These are phyloP conservation scores for Phycomyces blakesleeanus DNA, from an alignment of 192 early-diverging fungal species.

Conservation along the genomic window DNA sequence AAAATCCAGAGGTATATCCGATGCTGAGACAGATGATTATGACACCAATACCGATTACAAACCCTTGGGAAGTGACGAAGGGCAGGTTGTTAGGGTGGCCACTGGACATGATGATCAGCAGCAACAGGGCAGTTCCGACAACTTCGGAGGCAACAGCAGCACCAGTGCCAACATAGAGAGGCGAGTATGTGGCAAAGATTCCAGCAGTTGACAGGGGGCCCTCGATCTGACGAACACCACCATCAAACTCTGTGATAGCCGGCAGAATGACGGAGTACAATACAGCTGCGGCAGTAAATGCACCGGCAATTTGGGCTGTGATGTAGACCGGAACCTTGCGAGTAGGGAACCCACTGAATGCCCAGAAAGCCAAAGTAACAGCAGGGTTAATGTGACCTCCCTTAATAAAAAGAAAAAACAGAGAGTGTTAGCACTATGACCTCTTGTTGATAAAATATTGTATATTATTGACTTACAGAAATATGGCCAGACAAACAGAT, in stretches of 20 bases:
- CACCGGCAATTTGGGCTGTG: slow-evolving; percentile 64
- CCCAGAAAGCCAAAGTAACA: slow-evolving; percentile 62
- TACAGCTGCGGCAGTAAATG: slow-evolving; percentile 66
- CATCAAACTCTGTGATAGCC: slow-evolving; percentile 53
- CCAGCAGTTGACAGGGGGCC: slow-evolving; percentile 52
- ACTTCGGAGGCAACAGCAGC: slow-evolving; percentile 62
- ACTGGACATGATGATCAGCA: slow-evolving; percentile 60
- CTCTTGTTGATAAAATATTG: too few species aligned
- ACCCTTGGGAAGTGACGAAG: slow-evolving; percentile 14
- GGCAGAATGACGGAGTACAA: slow-evolving; percentile 61
- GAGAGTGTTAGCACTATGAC: neutral
- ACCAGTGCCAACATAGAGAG: slow-evolving; percentile 45
- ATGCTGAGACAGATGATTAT: slow-evolving; percentile 13
- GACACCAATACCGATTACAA: slow-evolving; percentile 10
- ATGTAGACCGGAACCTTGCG: slow-evolving; percentile 64
- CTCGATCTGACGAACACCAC: slow-evolving; percentile 34
- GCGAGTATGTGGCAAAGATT: slow-evolving; percentile 64
- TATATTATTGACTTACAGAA: slow-evolving; percentile 41
- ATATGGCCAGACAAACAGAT: slow-evolving; percentile 56
- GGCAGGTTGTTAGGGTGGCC: slow-evolving; percentile 34
- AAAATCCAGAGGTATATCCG: slow-evolving; percentile 27
- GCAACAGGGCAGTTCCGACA: slow-evolving; percentile 62
- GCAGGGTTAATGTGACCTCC: slow-evolving; percentile 80
- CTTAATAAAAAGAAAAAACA: slow-evolving; percentile 21
- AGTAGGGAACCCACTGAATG: slow-evolving; percentile 67